phyloP scores from a whole-genome alignment of 306 rosid genomes.

The Inga laurina region DNA sequence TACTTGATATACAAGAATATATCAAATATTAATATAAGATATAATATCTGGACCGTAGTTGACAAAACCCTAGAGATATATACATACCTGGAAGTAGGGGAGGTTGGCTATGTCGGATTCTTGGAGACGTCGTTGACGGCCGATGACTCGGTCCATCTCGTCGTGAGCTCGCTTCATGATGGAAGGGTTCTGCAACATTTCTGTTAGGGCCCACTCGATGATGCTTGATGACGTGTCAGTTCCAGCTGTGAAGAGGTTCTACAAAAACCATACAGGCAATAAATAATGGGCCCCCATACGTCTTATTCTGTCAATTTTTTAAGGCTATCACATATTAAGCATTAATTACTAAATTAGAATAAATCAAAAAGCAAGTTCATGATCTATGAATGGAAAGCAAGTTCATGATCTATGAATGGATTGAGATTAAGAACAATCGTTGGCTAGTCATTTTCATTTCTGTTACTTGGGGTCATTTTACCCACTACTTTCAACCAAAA shows the following conservation, averaged over 20 bases:
- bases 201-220: not conserved
- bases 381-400: not conserved
- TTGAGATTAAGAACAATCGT: not conserved
- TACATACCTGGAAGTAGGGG: not conserved
- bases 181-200: not conserved
- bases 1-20: too few relatives aligned
- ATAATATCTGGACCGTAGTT: too few relatives aligned
- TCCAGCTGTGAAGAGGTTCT: slow-evolving; percentile 42
- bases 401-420: not conserved
- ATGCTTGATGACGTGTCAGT: slow-evolving; percentile 38
- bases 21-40: too few relatives aligned
- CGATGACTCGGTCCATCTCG: slow-evolving; percentile 7
- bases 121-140: slow-evolving; percentile 1
- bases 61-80: too few relatives aligned
- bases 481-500: too few relatives aligned
- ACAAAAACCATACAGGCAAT: not conserved
- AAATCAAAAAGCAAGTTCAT: not conserved
- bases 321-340: too few relatives aligned
- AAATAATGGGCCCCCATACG: too few relatives aligned
- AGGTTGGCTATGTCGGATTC: slow-evolving; percentile 2
- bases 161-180: not conserved
- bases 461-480: not conserved
- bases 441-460: too few relatives aligned
- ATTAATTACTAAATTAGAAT: not conserved
- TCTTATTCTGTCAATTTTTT: too few relatives aligned